Conservation (phyloP, 2,329 filamentous ascomycete genomes). For the Beauveria scarabaeidicola region DNA sequence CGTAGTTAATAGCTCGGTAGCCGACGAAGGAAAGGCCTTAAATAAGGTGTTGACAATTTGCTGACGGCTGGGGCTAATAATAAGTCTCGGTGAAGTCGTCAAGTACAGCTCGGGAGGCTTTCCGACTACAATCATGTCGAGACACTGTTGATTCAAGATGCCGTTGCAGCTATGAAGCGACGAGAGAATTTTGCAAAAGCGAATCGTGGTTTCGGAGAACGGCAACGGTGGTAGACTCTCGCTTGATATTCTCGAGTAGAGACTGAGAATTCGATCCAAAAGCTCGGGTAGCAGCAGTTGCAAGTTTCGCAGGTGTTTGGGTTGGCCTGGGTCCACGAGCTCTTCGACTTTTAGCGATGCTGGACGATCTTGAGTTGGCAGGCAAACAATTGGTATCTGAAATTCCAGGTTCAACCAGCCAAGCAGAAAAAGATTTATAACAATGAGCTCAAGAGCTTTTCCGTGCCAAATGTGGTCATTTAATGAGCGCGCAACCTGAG, state of each 20-base stretch:
- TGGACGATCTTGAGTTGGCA: conserved; percentile 38
- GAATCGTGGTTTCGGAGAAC: conserved; percentile 63
- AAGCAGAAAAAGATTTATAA: conserved; percentile 74
- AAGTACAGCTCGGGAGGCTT: conserved; percentile 42
- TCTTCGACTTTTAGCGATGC: conserved; percentile 25
- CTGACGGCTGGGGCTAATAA: conserved; percentile 48
- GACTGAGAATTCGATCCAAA: conserved; percentile 61
- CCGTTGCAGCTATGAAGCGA: conserved; percentile 59
- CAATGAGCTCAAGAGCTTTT: conserved; percentile 82
- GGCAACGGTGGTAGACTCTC: conserved; percentile 65
- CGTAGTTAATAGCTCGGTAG: conserved; percentile 59
- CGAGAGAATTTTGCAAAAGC: conserved; percentile 62
- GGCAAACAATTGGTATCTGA: conserved; percentile 54
- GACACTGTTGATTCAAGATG: conserved; percentile 47
- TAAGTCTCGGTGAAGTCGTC: conserved; percentile 46
- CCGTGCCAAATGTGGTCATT: conserved; percentile 97
- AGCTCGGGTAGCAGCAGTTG: conserved; percentile 61
- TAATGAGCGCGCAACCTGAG: conserved; percentile 63
- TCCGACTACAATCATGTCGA: conserved; percentile 59
- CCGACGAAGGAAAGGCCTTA: conserved; percentile 59
- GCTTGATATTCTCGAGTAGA: conserved; percentile 63
- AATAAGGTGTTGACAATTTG: conserved; percentile 59
- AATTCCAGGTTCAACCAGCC: conserved; percentile 82
- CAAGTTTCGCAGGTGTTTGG: conserved; percentile 45
- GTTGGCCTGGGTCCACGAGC: conserved; percentile 33